Evolutionary conservation across 495 filamentous ascomycete genomes (phyloP).

Genomic region (Neurospora sp.): DNA sequence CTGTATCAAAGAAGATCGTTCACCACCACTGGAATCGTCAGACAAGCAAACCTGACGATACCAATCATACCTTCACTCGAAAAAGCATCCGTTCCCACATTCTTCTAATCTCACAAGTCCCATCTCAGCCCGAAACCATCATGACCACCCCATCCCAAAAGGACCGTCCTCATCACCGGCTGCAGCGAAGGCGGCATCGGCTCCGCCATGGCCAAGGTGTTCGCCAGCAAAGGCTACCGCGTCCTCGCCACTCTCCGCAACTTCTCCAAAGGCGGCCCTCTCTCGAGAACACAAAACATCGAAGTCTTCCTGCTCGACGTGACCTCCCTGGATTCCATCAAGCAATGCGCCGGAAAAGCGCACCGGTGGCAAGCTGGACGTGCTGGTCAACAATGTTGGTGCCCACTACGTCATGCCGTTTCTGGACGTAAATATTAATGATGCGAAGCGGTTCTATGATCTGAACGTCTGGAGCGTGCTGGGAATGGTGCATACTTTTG

Average conservation of each 20-base stretch:
- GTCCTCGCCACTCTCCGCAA: slow-evolving; percentile 50
- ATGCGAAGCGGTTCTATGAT: slow-evolving; percentile 35
- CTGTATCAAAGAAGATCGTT: background rate
- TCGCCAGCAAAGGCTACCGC: slow-evolving; percentile 35
- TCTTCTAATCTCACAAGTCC: background rate
- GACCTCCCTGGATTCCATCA: slow-evolving; percentile 29
- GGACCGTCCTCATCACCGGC: slow-evolving; percentile 32
- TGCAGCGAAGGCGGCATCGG: slow-evolving; percentile 46
- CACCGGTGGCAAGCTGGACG: slow-evolving; percentile 33
- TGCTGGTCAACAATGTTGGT: slow-evolving; percentile 48
- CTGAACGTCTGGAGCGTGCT: slow-evolving; percentile 44
- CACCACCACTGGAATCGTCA: background rate
- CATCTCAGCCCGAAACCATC: background rate
- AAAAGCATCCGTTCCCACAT: background rate
- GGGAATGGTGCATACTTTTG: slow-evolving; percentile 42
- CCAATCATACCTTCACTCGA: background rate
- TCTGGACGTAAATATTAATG: slow-evolving; percentile 35
- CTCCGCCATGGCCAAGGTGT: slow-evolving; percentile 37
- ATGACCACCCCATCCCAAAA: background rate
- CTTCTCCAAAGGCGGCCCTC: slow-evolving; percentile 25
- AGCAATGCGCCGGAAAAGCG: slow-evolving; percentile 16
- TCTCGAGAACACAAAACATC: slow-evolving; percentile 18
- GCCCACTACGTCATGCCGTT: slow-evolving; percentile 29
- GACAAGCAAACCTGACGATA: background rate
- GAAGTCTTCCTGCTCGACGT: slow-evolving; percentile 43